phyloP scores from a whole-genome alignment of 495 filamentous ascomycete genomes.

The Aspergillus heteromorphus region DNA sequence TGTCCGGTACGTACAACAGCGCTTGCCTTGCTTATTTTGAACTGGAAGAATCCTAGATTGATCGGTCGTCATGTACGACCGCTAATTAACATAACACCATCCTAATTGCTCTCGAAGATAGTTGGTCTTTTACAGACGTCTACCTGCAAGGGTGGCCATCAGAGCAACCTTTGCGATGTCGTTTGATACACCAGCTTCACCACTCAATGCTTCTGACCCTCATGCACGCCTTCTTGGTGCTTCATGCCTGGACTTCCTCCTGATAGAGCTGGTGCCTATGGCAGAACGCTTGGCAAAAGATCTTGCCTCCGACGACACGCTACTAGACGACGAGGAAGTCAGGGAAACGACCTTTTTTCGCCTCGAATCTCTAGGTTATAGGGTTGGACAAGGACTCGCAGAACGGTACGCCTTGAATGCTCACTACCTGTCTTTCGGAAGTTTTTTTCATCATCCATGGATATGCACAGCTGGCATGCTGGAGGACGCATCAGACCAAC shows the following conservation, averaged over 20 bases:
- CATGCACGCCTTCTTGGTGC: conserved; percentile 69
- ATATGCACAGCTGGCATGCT: neutral
- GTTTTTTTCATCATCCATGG: neutral
- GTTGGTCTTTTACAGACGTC: neutral
- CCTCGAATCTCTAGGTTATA: conserved; percentile 81
- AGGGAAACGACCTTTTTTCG: conserved; percentile 77
- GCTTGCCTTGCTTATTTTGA: neutral
- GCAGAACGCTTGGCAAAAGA: conserved; percentile 66
- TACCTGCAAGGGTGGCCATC: neutral
- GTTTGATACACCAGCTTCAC: conserved; percentile 63
- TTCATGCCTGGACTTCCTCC: conserved; percentile 82
- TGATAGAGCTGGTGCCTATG: conserved; percentile 95
- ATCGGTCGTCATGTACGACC: neutral
- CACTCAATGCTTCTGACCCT: conserved; percentile 70
- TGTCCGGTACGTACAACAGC: neutral
- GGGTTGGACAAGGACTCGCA: conserved; percentile 87
- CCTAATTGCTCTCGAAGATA: neutral
- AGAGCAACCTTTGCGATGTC: conserved; percentile 53
- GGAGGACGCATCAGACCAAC: neutral
- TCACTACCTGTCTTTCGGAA: neutral
- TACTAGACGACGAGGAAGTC: conserved; percentile 69
- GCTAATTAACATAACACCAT: neutral
- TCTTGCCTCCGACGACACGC: conserved; percentile 27
- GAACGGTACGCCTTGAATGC: conserved; percentile 61
- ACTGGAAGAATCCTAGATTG: neutral